Evolutionary conservation across 2,329 filamentous ascomycete species (phyloP).

Genomic region (Apiospora sp.): DNA sequence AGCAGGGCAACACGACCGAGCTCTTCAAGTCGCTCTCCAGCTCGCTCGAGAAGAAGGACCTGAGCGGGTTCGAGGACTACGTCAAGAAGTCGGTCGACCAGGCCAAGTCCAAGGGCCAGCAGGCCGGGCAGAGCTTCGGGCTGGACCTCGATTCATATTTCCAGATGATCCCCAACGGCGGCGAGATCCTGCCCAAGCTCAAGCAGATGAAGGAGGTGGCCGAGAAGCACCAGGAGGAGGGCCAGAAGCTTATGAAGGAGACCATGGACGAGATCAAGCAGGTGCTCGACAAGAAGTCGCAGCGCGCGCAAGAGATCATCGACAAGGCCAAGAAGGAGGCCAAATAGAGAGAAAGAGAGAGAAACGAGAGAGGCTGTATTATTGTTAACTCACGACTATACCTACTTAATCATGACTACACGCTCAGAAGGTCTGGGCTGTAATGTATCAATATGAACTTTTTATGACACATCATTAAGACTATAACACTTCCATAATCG

Average conservation of each 20-base stretch:
- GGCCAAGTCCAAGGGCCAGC: conserved; percentile 59
- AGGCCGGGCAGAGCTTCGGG: conserved; percentile 49
- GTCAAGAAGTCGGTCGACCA: conserved; percentile 66
- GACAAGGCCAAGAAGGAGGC: conserved; percentile 61
- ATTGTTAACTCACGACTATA: not conserved
- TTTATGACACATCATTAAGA: not conserved
- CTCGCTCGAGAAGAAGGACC: conserved; percentile 67
- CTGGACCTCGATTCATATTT: conserved; percentile 65
- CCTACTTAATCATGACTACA: conserved; percentile 10
- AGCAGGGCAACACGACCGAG: conserved; percentile 70
- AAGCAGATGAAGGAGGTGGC: conserved; percentile 70
- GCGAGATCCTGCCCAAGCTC: conserved; percentile 71
- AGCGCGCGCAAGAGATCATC: conserved; percentile 65
- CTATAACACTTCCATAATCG: not conserved
- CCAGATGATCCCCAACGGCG: conserved; percentile 70
- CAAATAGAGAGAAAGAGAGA: conserved; percentile 38
- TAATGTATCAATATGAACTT: not conserved
- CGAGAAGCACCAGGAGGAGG: conserved; percentile 73
- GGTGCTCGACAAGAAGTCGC: conserved; percentile 67
- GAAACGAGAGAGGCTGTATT: not conserved
- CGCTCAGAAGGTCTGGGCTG: not conserved
- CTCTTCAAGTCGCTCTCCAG: conserved; percentile 69
- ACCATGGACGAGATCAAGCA: conserved; percentile 72
- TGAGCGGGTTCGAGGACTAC: conserved; percentile 66
- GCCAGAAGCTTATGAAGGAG: conserved; percentile 73